Conservation (phyloP, 225 moss, liverwort and hornwort genomes). For the Neckera pumila region DNA sequence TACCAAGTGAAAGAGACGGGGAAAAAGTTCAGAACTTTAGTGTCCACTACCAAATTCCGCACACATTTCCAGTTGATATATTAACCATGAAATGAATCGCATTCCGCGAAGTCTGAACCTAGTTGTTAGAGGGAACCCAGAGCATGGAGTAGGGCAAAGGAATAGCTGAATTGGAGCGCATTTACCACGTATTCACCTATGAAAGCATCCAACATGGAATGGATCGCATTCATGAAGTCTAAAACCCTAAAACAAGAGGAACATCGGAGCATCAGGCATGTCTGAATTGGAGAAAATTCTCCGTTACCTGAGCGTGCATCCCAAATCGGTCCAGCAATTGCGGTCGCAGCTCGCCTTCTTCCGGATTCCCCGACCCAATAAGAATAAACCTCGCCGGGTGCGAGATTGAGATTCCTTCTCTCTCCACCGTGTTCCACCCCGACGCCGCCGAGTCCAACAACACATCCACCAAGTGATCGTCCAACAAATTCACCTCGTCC, state of each 20-base stretch:
- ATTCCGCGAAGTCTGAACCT: not conserved
- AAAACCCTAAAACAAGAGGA: not conserved
- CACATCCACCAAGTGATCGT: conserved; percentile 81
- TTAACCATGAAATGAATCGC: not conserved
- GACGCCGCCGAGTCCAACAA: conserved; percentile 72
- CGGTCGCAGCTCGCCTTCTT: conserved; percentile 76
- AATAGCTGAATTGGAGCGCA: not conserved
- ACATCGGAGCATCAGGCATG: not conserved
- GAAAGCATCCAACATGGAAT: not conserved
- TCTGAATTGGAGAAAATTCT: not conserved
- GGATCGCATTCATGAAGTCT: not conserved
- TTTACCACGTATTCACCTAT: too few relatives aligned
- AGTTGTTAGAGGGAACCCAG: not conserved
- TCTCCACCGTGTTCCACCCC: conserved; percentile 83
- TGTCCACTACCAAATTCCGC: not conserved
- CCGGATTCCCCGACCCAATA: conserved; percentile 73
- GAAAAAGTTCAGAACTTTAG: not conserved
- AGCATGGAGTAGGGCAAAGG: not conserved
- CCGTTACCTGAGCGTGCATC: conserved; percentile 70
- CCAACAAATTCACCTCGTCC: conserved; percentile 75
- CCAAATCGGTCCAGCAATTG: conserved; percentile 75
- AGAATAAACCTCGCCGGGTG: conserved; percentile 74
- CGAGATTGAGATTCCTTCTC: conserved; percentile 80
- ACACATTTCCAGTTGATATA: not conserved
- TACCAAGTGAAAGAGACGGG: not conserved